Base-by-base conservation (phyloP, 129 eudicot genomes). In the Flaveria bidentis region DNA sequence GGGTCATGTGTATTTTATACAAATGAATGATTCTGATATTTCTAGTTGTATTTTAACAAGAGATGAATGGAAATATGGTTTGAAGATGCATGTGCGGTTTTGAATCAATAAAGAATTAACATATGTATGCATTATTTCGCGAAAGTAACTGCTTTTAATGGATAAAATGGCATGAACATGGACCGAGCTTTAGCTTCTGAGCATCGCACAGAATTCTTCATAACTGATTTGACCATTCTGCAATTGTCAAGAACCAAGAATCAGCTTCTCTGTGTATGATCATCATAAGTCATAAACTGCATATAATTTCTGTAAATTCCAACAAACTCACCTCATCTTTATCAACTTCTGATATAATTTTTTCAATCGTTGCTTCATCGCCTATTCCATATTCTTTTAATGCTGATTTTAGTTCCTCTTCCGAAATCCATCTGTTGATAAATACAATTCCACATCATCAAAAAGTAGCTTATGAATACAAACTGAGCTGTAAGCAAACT, bases 141-240 rank as follows among this genome's bases (percentile, higher is more conserved):
- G 1, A 3, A 49, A 49, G n/a, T 4, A 49, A 49, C 53, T 14
- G 13, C 53, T 49, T 49, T 49, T 49, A 49, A 49, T 17, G 14
- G 17, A 49, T 49, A 11, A 16, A 12, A 49, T 13, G 16, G 53
- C 53, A 49, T 16, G 53, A 49, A 49, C n/a, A 49, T 49, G 5
- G 28, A 1, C 17, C 8, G 20, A 30, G 41, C 42, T 71, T 73
- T 80, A 80, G 30, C 63, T 67, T 67, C 70, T 42, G n/a, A 80
- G 56, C 79, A 74, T 74, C 2, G 33, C 68, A 55, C 79, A 55
- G 53, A 73, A 80, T 55, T 80, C 75, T 55, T 44, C 23, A 15
- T 66, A 73, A 50, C 70, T 67, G 70, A 80, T 73, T 42, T 41
- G 0, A 9, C 79, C 75, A 73, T 66, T 75, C 84, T 80, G 69